These are phyloP conservation scores for Nothophaeocryptopus gaeumannii DNA, from an alignment of 2,329 filamentous ascomycete species.

Conservation along the genomic window DNA sequence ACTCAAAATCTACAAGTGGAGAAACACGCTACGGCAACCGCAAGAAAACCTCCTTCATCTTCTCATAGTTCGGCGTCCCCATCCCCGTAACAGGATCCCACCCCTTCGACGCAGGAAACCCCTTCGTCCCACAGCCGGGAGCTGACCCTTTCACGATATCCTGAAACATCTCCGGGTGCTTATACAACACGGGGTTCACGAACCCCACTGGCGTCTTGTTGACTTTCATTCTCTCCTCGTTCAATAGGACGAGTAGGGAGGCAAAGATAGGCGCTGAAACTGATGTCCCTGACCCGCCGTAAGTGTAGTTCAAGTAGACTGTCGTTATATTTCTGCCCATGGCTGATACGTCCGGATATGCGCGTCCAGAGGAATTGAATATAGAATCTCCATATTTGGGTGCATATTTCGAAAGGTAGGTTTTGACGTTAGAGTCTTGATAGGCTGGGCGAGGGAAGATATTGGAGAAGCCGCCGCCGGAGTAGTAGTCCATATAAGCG, in stretches of 20 bases:
- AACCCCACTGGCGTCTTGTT: slow-evolving; percentile 41
- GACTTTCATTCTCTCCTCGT: slow-evolving; percentile 33
- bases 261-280: slow-evolving; percentile 50
- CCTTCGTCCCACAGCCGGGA: slow-evolving; percentile 35
- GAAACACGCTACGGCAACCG: slow-evolving; percentile 23
- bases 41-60: slow-evolving; percentile 29
- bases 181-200: slow-evolving; percentile 43
- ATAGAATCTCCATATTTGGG: slow-evolving; percentile 33
- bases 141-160: slow-evolving; percentile 36
- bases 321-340: slow-evolving; percentile 21
- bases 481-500: slow-evolving; percentile 43
- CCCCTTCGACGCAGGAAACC: slow-evolving; percentile 29
- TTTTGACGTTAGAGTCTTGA: slow-evolving; percentile 42
- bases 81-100: slow-evolving; percentile 35
- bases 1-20: no score
- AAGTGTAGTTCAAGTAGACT: slow-evolving; percentile 38
- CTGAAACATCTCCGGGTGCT: slow-evolving; percentile 38
- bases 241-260: slow-evolving; percentile 45
- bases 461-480: slow-evolving; percentile 51
- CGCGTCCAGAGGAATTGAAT: slow-evolving; percentile 50
- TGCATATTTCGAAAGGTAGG: slow-evolving; percentile 41
- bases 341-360: slow-evolving; percentile 44
- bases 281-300: slow-evolving; percentile 48
- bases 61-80: slow-evolving; percentile 28
- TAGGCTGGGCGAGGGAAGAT: slow-evolving; percentile 50